A percentile compares a stretch with the other conserved stretches of the same genome.
These are phyloP conservation scores for Solanum paucissectum DNA, from an alignment of 257 asterid species.

Conservation along the genomic window DNA sequence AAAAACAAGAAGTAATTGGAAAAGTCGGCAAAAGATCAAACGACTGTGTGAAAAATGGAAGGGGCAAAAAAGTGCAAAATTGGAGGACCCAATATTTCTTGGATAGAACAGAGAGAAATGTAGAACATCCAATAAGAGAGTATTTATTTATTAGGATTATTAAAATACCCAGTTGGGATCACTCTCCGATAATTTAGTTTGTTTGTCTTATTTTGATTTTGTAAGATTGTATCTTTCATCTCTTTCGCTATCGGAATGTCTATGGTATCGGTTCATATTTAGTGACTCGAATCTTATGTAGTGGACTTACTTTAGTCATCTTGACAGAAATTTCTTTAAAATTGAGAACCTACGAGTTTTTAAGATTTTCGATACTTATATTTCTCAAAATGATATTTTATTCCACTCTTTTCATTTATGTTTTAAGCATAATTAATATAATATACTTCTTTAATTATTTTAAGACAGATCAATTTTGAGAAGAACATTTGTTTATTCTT, in stretches of 20 bases:
- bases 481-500: not conserved
- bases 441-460: no score
- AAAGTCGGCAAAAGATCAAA: constrained; percentile 10
- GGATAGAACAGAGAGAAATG: constrained; percentile 27
- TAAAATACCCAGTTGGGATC: no score
- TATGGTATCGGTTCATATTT: not conserved
- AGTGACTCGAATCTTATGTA: not conserved
- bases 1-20: not conserved
- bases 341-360: not conserved
- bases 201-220: not conserved
- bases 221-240: not conserved
- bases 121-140: not conserved
- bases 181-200: not conserved
- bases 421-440: no score
- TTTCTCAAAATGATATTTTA: not conserved
- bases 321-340: no score
- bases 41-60: not conserved
- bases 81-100: constrained; percentile 41
- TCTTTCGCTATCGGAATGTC: not conserved
- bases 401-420: not conserved
- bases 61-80: constrained; percentile 34
- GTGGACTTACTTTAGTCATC: not conserved
- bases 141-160: not conserved
- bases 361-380: not conserved
- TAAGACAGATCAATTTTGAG: not conserved